These are phyloP conservation scores for Cucurbita maxima DNA, from an alignment of 306 rosid genomes.

Conservation along the genomic window DNA sequence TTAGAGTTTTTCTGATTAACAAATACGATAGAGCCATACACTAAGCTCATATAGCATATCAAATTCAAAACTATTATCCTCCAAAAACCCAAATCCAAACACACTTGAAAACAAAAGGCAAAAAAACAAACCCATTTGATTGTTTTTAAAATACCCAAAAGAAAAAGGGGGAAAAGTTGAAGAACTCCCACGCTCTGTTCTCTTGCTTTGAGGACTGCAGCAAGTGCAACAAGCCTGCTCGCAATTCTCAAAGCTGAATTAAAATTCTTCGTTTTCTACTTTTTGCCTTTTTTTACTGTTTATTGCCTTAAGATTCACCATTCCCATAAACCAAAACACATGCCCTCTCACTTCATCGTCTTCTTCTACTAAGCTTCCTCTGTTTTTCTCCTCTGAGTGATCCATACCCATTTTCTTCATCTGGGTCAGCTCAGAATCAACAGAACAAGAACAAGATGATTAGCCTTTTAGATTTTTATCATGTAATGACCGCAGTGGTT, in stretches of 20 bases:
- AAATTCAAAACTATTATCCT: not conserved
- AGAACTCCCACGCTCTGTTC: constrained; percentile 1
- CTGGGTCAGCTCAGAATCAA: not conserved
- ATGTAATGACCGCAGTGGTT: constrained; percentile 88
- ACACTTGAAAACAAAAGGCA: not conserved
- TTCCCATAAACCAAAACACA: constrained; percentile 11
- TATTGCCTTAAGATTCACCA: constrained; percentile 2
- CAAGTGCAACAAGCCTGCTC: constrained; percentile 8
- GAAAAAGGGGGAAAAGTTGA: not conserved
- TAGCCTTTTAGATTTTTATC: constrained; percentile 55
- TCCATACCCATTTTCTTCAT: not conserved
- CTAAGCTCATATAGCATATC: not conserved
- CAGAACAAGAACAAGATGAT: constrained; percentile 35
- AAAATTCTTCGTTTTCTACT: not conserved
- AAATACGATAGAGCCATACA: not conserved
- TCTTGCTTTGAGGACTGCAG: constrained; percentile 7
- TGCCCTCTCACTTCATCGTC: constrained; percentile 1
- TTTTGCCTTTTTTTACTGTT: not conserved
- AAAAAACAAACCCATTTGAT: not conserved
- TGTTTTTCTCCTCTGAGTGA: not conserved
- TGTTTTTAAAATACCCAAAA: not conserved
- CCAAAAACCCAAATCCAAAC: constrained; percentile 5
- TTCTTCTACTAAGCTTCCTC: constrained; percentile 2
- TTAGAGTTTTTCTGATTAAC: not conserved
- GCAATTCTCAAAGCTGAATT: constrained; percentile 4